These are phyloP conservation scores for Mimosa pudica DNA, from an alignment of 306 rosid genomes.

Conservation along the genomic window DNA sequence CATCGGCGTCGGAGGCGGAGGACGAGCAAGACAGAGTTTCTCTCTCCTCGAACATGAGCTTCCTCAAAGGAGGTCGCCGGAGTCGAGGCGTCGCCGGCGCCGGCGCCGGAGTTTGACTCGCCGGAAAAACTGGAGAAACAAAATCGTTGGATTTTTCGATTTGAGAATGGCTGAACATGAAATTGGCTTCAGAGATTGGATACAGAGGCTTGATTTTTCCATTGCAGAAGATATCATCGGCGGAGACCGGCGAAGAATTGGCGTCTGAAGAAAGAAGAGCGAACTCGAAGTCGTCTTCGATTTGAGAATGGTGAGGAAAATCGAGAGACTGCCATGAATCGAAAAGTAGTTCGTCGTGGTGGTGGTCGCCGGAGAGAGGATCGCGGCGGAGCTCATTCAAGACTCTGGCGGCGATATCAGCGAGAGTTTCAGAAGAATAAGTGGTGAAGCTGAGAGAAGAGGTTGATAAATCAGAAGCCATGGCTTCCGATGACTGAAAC, in stretches of 20 bases:
- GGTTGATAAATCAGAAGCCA: constrained; percentile 42
- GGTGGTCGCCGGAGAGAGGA: constrained; percentile 19
- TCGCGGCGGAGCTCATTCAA: constrained; percentile 58
- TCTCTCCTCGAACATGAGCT: constrained; percentile 75
- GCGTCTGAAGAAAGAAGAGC: constrained; percentile 52
- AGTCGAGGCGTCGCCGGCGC: constrained; percentile 39
- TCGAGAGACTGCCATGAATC: constrained; percentile 32
- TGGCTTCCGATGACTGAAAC: constrained; percentile 33
- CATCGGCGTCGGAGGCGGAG: constrained; percentile 59
- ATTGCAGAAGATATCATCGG: constrained; percentile 87
- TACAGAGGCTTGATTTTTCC: constrained; percentile 81
- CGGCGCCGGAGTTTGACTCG: constrained; percentile 1
- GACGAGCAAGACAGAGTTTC: constrained; percentile 57
- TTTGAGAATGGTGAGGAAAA: neutral
- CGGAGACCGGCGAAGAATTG: constrained; percentile 50
- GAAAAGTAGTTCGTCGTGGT: constrained; percentile 35
- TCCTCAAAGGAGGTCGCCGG: constrained; percentile 65
- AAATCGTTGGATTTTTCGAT: constrained; percentile 9
- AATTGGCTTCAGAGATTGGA: constrained; percentile 57
- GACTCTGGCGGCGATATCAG: constrained; percentile 89
- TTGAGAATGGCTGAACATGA: constrained; percentile 25
- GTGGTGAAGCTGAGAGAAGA: constrained; percentile 84
- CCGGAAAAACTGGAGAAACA: neutral
- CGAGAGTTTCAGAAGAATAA: constrained; percentile 74
- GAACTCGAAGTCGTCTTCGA: constrained; percentile 61